Conservation (phyloP, 495 filamentous ascomycete genomes). For the Jackrogersella multiformis region DNA sequence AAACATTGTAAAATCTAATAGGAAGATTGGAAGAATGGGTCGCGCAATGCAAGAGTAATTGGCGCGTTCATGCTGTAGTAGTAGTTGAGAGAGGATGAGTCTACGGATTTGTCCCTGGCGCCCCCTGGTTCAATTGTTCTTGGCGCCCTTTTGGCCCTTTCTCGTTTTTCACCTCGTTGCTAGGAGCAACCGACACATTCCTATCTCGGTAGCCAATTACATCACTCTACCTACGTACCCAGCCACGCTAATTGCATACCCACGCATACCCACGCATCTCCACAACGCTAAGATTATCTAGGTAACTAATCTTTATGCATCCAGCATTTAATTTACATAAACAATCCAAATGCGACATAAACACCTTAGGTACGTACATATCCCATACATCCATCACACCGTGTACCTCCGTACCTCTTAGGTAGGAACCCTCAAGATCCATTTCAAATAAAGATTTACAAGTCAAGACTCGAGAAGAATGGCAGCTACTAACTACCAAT, state of each 20-base stretch:
- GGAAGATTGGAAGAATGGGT: conserved; percentile 38
- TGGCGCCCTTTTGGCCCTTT: conserved; percentile 26
- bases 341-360: background rate
- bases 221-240: background rate
- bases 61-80: conserved; percentile 28
- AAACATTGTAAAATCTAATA: conserved; percentile 35
- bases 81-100: conserved; percentile 18
- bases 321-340: too few relatives aligned
- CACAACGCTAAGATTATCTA: background rate
- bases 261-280: too few relatives aligned
- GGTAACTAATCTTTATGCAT: conserved; percentile 3
- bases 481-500: background rate
- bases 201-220: conserved; percentile 26
- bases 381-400: background rate
- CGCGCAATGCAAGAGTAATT: conserved; percentile 42
- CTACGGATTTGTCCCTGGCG: background rate
- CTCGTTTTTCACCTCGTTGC: conserved; percentile 37
- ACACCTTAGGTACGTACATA: too few relatives aligned
- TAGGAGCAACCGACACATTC: conserved; percentile 38
- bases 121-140: conserved; percentile 13
- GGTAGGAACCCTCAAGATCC: too few relatives aligned
- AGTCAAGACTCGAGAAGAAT: too few relatives aligned
- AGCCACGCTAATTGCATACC: background rate
- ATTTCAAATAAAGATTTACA: background rate
- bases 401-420: background rate